Evolutionary conservation across 2,329 filamentous ascomycete species (phyloP), one percentile per base, ranked within the genome.

Genomic region (Botrytis galanthina): DNA sequence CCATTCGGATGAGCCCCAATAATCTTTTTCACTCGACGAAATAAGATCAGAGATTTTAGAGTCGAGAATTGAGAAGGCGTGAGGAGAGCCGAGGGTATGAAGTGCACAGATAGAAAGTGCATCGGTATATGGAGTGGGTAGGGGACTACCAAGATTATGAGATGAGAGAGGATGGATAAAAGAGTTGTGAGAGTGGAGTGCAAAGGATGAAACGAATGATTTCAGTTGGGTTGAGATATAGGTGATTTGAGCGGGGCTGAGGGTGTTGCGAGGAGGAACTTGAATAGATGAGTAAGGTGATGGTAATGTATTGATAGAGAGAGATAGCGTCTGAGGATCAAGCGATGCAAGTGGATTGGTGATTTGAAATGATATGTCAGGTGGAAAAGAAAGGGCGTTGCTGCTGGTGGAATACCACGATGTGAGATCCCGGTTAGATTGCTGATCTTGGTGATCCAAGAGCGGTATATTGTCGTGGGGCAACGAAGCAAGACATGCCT

Each of bases 101-200:
- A 78, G 64, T 42, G 70, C 68, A 42, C 76, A 75, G 14, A 77
- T 60, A 3, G 75, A 70, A 3, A 78, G 60, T 14, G 73, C 61
- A 46, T 78, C 77, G 26, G 77, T 74, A 37, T 78, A 78, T 22
- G 48, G 20, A 20, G 66, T 42, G 7, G 77, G 76, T 10, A 75
- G 66, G 4, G 20, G 44, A 6, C 16, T 22, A 29, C 60, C 44
- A n/a, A 48, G 37, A 5, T 44, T 44, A n/a, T 71, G 57, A 44
- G 75, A 76, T 9, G 74, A 70, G 12, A 59, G 32, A 18, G 71
- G 74, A 29, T 78, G 77, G 22, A 79, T 78, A n/a, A 78, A 78
- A 4, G 71, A 72, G 26, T 77, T 73, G 37, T 74, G 71, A 10
- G 73, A 73, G 62, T 77, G 72, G 1, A 60, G 37, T 14, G 74